Conservation (phyloP, 1,139 yeast genomes). For the Geotrichum cucujoidarum region DNA sequence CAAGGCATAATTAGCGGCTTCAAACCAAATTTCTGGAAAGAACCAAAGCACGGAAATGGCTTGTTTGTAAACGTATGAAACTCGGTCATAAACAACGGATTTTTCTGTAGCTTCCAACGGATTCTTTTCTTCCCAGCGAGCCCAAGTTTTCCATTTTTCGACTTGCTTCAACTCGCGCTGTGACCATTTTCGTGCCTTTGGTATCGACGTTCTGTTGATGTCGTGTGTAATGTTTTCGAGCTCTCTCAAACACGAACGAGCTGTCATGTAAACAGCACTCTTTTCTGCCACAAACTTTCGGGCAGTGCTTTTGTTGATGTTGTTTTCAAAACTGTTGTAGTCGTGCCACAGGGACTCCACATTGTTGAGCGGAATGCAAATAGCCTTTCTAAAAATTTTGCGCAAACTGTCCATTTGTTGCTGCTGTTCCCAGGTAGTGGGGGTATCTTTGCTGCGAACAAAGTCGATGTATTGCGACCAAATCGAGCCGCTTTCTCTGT, state of each 20-base stretch:
- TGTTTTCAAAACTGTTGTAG: slow-evolving; percentile 81
- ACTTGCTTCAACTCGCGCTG: slow-evolving; percentile 39
- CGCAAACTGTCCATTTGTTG: slow-evolving; percentile 75
- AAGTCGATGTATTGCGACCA: slow-evolving; percentile 87
- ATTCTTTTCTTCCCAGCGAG: slow-evolving; percentile 71
- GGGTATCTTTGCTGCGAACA: slow-evolving; percentile 70
- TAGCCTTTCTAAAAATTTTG: slow-evolving; percentile 64
- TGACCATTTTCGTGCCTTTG: slow-evolving; percentile 37
- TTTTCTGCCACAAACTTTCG: slow-evolving; percentile 80
- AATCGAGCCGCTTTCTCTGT: slow-evolving; percentile 61
- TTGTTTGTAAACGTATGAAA: slow-evolving; percentile 70
- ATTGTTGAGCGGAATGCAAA: slow-evolving; percentile 66
- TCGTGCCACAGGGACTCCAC: slow-evolving; percentile 77
- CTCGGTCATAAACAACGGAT: slow-evolving; percentile 49
- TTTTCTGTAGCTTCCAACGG: slow-evolving; percentile 50
- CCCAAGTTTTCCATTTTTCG: slow-evolving; percentile 68
- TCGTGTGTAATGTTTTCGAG: slow-evolving; percentile 55
- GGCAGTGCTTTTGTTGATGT: slow-evolving; percentile 68
- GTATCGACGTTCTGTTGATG: slow-evolving; percentile 40
- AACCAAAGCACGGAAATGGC: slow-evolving; percentile 62
- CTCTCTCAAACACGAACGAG: slow-evolving; percentile 73
- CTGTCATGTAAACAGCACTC: slow-evolving; percentile 84
- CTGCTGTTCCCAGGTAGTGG: slow-evolving; percentile 81
- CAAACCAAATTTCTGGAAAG: slow-evolving; percentile 83
- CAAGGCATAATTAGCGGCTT: slow-evolving; percentile 45